A percentile compares a stretch with the other conserved stretches of the same genome.
These are phyloP conservation scores for Phaseolus coccineus DNA, from an alignment of 331 rosid species.

Conservation along the genomic window DNA sequence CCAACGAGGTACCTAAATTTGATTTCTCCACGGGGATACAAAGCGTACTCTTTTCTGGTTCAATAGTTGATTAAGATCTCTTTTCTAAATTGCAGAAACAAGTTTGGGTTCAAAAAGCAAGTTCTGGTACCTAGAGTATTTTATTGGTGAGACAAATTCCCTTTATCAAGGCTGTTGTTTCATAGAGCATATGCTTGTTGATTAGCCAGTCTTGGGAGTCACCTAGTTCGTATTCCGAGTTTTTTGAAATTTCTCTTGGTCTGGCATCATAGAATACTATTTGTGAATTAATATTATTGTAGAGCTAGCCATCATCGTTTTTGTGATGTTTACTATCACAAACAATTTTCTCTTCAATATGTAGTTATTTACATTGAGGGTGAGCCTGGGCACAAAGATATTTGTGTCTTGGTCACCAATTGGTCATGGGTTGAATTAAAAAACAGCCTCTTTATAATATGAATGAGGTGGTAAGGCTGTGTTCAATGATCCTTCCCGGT, in stretches of 20 bases:
- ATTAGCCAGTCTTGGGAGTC: conserved; percentile 30
- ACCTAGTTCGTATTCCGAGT: conserved; percentile 34
- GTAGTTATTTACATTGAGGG: not conserved
- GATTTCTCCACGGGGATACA: conserved; percentile 12
- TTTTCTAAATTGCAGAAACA: conserved; percentile 59
- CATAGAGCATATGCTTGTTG: conserved; percentile 42
- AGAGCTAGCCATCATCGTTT: conserved; percentile 1
- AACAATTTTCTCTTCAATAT: not conserved
- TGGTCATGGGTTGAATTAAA: not conserved
- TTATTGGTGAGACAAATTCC: conserved; percentile 54
- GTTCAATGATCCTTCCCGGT: not conserved
- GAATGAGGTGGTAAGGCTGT: not conserved
- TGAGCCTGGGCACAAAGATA: not conserved
- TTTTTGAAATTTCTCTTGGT: conserved; percentile 21
- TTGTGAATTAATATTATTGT: conserved; percentile 1
- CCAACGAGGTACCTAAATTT: conserved; percentile 57
- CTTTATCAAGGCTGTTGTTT: conserved; percentile 35
- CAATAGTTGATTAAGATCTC: conserved; percentile 28
- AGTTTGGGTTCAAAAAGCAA: conserved; percentile 70
- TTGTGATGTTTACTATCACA: not conserved
- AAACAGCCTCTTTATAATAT: not conserved
- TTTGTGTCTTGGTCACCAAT: not conserved
- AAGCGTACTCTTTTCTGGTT: conserved; percentile 25
- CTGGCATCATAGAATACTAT: conserved; percentile 9
- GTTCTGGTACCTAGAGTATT: conserved; percentile 62